A percentile compares a stretch with the other conserved stretches of the same genome.
Conservation (phyloP, 768 basidiomycete genomes). For the Wakefieldia striispora region DNA sequence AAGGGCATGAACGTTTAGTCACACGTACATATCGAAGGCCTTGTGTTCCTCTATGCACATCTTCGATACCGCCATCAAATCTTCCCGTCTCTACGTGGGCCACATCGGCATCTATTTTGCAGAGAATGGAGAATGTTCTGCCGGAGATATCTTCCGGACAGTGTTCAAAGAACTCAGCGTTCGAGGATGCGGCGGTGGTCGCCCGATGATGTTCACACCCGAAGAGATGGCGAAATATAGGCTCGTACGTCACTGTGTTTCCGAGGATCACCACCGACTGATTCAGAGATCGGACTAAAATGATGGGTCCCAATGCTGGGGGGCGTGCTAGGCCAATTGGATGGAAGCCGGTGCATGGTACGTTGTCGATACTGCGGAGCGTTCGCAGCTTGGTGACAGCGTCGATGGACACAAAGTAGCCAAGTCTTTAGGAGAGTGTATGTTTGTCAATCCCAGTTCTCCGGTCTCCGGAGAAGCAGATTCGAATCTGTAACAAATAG, state of each 20-base stretch:
- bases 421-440: neutral
- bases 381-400: conserved; percentile 40
- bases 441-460: neutral
- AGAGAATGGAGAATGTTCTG: conserved; percentile 46
- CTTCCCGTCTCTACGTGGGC: conserved; percentile 13
- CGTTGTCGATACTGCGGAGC: conserved; percentile 40
- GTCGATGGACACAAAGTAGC: conserved; percentile 1
- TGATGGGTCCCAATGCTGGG: conserved; percentile 20
- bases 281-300: conserved; percentile 6
- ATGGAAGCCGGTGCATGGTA: conserved; percentile 32
- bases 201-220: conserved; percentile 43
- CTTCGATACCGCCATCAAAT: conserved; percentile 35
- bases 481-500: neutral
- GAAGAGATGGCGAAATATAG: conserved; percentile 14
- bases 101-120: conserved; percentile 55
- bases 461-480: neutral
- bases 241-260: conserved; percentile 12
- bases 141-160: conserved; percentile 41
- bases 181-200: conserved; percentile 7
- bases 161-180: conserved; percentile 39
- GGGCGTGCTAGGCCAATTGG: conserved; percentile 21
- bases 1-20: conserved; percentile 60
- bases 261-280: neutral
- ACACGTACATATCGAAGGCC: conserved; percentile 55
- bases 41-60: conserved; percentile 43